These are phyloP conservation scores for Mycocentrospora acerina DNA, from an alignment of 2,329 filamentous ascomycete genomes.

Conservation along the genomic window DNA sequence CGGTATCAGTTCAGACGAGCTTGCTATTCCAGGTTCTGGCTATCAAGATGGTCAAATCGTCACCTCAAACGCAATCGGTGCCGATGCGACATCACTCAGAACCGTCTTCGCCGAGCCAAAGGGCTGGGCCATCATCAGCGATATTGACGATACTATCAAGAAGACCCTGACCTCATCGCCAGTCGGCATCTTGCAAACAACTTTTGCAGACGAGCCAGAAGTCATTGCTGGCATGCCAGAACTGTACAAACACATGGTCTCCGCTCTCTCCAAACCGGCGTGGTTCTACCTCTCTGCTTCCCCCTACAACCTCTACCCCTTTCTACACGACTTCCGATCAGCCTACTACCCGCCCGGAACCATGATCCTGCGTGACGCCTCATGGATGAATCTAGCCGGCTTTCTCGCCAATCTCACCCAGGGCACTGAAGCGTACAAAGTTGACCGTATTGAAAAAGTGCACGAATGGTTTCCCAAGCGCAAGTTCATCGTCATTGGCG, in stretches of 20 bases:
- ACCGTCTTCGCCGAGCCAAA: constrained; percentile 74
- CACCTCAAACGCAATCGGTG: constrained; percentile 33
- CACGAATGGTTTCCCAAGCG: constrained; percentile 75
- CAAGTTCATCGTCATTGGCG: constrained; percentile 81
- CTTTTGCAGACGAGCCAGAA: constrained; percentile 74
- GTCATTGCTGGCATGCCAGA: constrained; percentile 81
- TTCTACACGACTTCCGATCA: constrained; percentile 74
- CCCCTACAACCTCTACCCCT: constrained; percentile 91
- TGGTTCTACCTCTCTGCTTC: constrained; percentile 95
- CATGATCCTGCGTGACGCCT: constrained; percentile 80
- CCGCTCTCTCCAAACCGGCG: constrained; percentile 60
- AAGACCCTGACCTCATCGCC: constrained; percentile 79
- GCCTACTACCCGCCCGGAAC: constrained; percentile 74
- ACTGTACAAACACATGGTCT: constrained; percentile 69
- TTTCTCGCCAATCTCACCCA: constrained; percentile 77
- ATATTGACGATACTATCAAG: constrained; percentile 96
- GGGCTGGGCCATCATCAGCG: constrained; percentile 84
- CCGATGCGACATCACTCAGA: constrained; percentile 57
- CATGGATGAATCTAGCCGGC: constrained; percentile 81
- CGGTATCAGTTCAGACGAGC: constrained; percentile 67
- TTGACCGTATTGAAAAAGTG: constrained; percentile 75
- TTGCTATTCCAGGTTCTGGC: constrained; percentile 52
- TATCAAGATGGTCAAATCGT: constrained; percentile 37
- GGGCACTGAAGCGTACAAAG: constrained; percentile 84
- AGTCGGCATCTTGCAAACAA: constrained; percentile 77